A percentile compares a stretch with the other conserved stretches of the same genome.
These are phyloP conservation scores for Vickermania spadyakhi DNA, from an alignment of 208 protist species.

Conservation along the genomic window DNA sequence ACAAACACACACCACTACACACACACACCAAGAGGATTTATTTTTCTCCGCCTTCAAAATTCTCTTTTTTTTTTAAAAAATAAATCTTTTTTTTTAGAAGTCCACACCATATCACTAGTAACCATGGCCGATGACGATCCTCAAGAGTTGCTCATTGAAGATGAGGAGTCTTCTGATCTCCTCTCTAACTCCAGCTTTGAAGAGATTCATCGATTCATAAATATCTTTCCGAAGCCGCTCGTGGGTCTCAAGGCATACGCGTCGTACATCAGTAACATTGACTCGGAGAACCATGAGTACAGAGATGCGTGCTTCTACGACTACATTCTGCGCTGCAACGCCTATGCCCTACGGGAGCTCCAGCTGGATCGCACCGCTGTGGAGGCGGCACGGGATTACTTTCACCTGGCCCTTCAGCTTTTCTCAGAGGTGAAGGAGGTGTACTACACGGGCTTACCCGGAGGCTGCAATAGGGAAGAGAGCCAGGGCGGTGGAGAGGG, in stretches of 20 bases:
- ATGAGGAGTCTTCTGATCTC: neutral
- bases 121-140: too few species aligned
- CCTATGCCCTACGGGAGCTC: constrained; percentile 2
- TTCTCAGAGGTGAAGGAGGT: constrained; percentile 3
- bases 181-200: neutral
- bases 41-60: too few species aligned
- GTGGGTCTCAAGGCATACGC: constrained; percentile 31
- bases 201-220: constrained; percentile 6
- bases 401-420: constrained; percentile 13
- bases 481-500: neutral
- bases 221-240: constrained; percentile 13
- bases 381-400: constrained; percentile 15
- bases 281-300: neutral
- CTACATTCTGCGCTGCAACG: constrained; percentile 22
- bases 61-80: too few species aligned
- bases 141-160: too few species aligned
- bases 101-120: too few species aligned
- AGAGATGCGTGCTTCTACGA: constrained; percentile 14
- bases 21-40: too few species aligned
- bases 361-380: constrained; percentile 5
- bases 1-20: too few species aligned
- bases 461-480: neutral
- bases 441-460: neutral
- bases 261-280: constrained; percentile 6
- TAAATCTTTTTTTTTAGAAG: too few species aligned